These are phyloP conservation scores for Euryodendron excelsum DNA, from an alignment of 148 eudicot species.

Conservation along the genomic window DNA sequence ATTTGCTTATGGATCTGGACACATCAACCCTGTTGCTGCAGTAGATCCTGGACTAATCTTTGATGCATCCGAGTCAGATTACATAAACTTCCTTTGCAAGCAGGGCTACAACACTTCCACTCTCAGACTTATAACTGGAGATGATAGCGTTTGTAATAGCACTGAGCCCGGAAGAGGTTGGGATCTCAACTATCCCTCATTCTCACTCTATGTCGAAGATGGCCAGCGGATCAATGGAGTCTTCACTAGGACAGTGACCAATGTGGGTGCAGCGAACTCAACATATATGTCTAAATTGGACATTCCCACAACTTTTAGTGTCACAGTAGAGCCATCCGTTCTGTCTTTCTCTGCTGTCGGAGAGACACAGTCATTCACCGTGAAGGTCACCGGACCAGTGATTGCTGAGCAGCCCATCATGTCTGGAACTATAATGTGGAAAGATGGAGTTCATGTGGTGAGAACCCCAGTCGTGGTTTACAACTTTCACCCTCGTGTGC, in stretches of 20 bases:
- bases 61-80: slow-evolving; percentile 7
- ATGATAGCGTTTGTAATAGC: not conserved
- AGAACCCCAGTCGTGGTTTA: slow-evolving; percentile 26
- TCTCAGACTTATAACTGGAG: not conserved
- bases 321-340: not conserved
- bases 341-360: slow-evolving; percentile 1
- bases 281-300: not conserved
- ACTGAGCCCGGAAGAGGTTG: not conserved
- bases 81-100: slow-evolving; percentile 6
- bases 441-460: slow-evolving; percentile 19
- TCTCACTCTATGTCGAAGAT: not conserved
- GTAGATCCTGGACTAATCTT: slow-evolving; percentile 9
- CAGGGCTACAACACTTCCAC: slow-evolving; percentile 4
- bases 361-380: slow-evolving; percentile 4
- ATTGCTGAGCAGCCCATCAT: slow-evolving; percentile 10
- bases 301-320: not conserved
- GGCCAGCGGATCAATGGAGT: too few relatives aligned
- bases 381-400: not conserved
- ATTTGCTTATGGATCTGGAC: slow-evolving; percentile 9
- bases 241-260: not conserved
- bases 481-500: slow-evolving; percentile 28
- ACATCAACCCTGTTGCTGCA: slow-evolving; percentile 2
- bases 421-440: slow-evolving; percentile 19
- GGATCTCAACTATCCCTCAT: not conserved
- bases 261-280: not conserved